Evolutionary conservation across 805 yeast species (phyloP).

Genomic region (Barnettozyma wickerhamii): DNA sequence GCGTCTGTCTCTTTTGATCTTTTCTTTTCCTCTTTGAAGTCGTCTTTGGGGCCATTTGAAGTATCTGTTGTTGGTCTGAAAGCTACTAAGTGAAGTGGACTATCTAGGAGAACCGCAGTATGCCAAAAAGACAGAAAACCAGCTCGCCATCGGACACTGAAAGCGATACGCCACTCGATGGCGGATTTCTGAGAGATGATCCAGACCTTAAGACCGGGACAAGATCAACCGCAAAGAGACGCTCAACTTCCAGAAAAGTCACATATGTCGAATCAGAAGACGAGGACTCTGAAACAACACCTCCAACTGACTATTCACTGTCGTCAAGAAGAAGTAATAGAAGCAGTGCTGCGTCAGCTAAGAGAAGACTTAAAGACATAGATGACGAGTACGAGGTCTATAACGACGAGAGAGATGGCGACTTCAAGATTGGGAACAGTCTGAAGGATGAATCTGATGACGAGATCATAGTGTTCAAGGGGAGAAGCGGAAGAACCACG

Average conservation of each 20-base stretch:
- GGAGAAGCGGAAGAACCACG: slow-evolving; percentile 1
- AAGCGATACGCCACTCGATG: slow-evolving; percentile 22
- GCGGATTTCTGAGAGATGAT: slow-evolving; percentile 26
- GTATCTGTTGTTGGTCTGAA: too few species aligned
- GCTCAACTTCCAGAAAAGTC: slow-evolving; percentile 1
- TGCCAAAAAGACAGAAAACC: neutral
- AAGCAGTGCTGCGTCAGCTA: slow-evolving; percentile 25
- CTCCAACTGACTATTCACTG: slow-evolving; percentile 6
- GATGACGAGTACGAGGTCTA: slow-evolving; percentile 34
- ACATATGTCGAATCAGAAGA: slow-evolving; percentile 8
- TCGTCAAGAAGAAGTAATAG: slow-evolving; percentile 19
- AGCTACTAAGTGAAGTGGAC: too few species aligned
- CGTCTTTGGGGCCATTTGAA: too few species aligned
- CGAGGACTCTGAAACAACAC: slow-evolving; percentile 7
- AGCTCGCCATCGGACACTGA: slow-evolving; percentile 12
- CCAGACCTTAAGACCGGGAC: slow-evolving; percentile 19
- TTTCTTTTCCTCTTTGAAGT: too few species aligned
- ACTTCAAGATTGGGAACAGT: slow-evolving; percentile 2
- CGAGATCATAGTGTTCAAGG: slow-evolving; percentile 18
- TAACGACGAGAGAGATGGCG: slow-evolving; percentile 27
- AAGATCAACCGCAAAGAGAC: neutral
- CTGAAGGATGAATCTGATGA: slow-evolving; percentile 23
- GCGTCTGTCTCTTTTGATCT: too few species aligned
- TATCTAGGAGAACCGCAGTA: neutral
- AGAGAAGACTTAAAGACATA: slow-evolving; percentile 20